These are phyloP conservation scores for Trichoderma parareesei DNA, from an alignment of 495 filamentous ascomycete genomes.

Conservation along the genomic window DNA sequence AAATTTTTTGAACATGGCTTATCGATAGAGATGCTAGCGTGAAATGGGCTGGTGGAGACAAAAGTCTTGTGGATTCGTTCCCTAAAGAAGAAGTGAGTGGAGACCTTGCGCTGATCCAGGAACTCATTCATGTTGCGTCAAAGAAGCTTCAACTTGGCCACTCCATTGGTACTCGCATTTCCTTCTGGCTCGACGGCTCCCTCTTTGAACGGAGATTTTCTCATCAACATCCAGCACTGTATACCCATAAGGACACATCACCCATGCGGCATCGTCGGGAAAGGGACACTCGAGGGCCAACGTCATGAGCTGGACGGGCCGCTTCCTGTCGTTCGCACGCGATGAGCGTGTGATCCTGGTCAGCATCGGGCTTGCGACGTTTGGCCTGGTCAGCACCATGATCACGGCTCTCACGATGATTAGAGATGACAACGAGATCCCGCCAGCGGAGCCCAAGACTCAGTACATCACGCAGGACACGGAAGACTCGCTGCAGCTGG, in stretches of 20 bases:
- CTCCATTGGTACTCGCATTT: background rate
- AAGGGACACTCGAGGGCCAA: background rate
- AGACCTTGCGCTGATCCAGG: background rate
- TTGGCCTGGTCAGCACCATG: slow-evolving; percentile 29
- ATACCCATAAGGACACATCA: no score
- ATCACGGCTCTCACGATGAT: slow-evolving; percentile 33
- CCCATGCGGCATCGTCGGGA: background rate
- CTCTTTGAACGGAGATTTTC: no score
- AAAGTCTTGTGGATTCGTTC: background rate
- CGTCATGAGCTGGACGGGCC: slow-evolving; percentile 22
- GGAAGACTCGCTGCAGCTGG: slow-evolving; percentile 43
- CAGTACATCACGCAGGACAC: slow-evolving; percentile 53
- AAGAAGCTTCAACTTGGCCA: background rate
- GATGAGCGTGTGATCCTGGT: slow-evolving; percentile 38
- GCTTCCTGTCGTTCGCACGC: slow-evolving; percentile 22
- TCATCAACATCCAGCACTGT: background rate
- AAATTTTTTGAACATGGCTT: slow-evolving; percentile 21
- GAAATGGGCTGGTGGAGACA: background rate
- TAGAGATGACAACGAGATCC: slow-evolving; percentile 40
- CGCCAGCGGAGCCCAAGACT: slow-evolving; percentile 41
- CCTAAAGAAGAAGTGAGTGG: background rate
- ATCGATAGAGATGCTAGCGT: slow-evolving; percentile 11
- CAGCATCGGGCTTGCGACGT: slow-evolving; percentile 30
- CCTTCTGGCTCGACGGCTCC: no score
- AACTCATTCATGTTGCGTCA: background rate